Evolutionary conservation across 768 basidiomycete species (phyloP).

Genomic region (Megacollybia marginata): DNA sequence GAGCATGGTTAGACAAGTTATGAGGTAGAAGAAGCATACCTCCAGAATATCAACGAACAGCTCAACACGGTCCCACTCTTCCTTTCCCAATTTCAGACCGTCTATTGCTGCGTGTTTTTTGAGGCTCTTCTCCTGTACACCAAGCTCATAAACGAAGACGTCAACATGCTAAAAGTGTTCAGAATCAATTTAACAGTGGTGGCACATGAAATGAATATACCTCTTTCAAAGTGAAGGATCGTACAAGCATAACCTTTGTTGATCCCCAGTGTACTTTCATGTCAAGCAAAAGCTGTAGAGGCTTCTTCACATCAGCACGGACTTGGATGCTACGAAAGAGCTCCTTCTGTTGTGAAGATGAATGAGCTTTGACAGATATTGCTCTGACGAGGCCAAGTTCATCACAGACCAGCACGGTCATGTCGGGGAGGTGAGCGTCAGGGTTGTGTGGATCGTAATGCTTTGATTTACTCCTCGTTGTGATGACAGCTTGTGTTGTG

Average conservation of each 20-base stretch:
- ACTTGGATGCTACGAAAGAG: constrained; percentile 13
- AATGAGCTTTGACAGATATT: constrained; percentile 18
- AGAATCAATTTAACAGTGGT: not conserved
- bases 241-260: constrained; percentile 17
- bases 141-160: constrained; percentile 17
- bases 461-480: constrained; percentile 16
- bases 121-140: constrained; percentile 8
- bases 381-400: constrained; percentile 15
- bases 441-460: constrained; percentile 14
- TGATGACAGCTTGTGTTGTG: constrained; percentile 18
- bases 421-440: too few relatives aligned
- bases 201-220: constrained; percentile 6
- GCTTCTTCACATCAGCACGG: not conserved
- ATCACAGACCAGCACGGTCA: not conserved
- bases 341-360: constrained; percentile 15
- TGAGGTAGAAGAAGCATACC: constrained; percentile 6
- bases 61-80: constrained; percentile 16
- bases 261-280: constrained; percentile 21
- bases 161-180: constrained; percentile 8
- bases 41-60: constrained; percentile 12
- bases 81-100: constrained; percentile 7
- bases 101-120: constrained; percentile 9
- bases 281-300: constrained; percentile 12
- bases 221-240: constrained; percentile 10
- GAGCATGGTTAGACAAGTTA: too few relatives aligned